These are phyloP conservation scores for Cladorrhinum samala DNA, from an alignment of 495 filamentous ascomycete genomes.

Conservation along the genomic window DNA sequence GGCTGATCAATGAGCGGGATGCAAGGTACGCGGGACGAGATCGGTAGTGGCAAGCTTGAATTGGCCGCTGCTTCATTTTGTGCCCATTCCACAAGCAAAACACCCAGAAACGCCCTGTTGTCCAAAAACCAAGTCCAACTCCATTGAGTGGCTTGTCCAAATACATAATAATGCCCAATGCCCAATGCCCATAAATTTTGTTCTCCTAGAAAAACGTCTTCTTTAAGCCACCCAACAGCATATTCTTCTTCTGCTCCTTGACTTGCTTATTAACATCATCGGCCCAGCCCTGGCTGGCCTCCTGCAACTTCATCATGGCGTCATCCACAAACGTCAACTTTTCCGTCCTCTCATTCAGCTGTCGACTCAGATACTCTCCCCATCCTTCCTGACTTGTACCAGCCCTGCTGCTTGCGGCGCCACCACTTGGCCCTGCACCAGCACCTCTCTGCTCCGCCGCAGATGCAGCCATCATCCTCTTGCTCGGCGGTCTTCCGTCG, in stretches of 20 bases:
- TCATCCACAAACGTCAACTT: slow-evolving; percentile 77
- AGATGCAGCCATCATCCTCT: slow-evolving; percentile 55
- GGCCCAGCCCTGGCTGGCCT: slow-evolving; percentile 73
- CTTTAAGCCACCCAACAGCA: slow-evolving; percentile 59
- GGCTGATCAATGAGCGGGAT: neutral
- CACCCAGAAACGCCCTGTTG: no score
- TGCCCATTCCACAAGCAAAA: no score
- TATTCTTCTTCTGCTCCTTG: slow-evolving; percentile 73
- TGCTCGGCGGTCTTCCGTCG: slow-evolving; percentile 75
- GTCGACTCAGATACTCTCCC: slow-evolving; percentile 65
- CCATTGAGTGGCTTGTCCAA: no score
- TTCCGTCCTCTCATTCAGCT: slow-evolving; percentile 85
- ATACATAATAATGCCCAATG: no score
- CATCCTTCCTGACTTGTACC: slow-evolving; percentile 42
- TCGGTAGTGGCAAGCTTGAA: no score
- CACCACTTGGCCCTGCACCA: slow-evolving; percentile 45
- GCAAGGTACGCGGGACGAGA: neutral
- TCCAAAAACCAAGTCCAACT: no score
- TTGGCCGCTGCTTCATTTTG: no score
- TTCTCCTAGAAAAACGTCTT: slow-evolving; percentile 42
- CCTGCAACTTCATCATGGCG: slow-evolving; percentile 70
- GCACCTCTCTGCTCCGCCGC: slow-evolving; percentile 38
- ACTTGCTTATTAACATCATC: slow-evolving; percentile 85
- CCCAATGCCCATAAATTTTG: slow-evolving; percentile 11
- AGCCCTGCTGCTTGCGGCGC: slow-evolving; percentile 35